phyloP scores from a whole-genome alignment of 116 monocot genomes.

The Phalaenopsis hybrid region DNA sequence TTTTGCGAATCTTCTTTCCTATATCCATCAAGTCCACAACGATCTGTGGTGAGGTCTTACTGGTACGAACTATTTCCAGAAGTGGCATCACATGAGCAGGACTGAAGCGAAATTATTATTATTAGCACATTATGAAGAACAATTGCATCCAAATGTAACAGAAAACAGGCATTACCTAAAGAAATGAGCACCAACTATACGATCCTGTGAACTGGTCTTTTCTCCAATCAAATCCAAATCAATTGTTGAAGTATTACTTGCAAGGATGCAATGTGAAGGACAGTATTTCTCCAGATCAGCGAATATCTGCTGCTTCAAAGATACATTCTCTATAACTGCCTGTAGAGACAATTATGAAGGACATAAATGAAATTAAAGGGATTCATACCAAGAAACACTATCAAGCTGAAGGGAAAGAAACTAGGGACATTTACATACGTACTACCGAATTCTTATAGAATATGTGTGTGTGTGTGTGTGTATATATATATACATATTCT shows the following conservation, averaged over 20 bases:
- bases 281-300: slow-evolving; percentile 52
- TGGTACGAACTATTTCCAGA: slow-evolving; percentile 55
- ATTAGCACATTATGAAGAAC: slow-evolving; percentile 4
- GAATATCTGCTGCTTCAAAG: slow-evolving; percentile 60
- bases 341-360: slow-evolving; percentile 4
- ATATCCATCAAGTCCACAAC: slow-evolving; percentile 42
- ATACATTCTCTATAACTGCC: slow-evolving; percentile 52
- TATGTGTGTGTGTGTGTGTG: too few species aligned
- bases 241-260: slow-evolving; percentile 54
- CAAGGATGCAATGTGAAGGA: slow-evolving; percentile 43
- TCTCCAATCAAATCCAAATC: slow-evolving; percentile 58
- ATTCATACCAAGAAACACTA: neutral
- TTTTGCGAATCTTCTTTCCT: slow-evolving; percentile 56
- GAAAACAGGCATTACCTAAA: slow-evolving; percentile 32
- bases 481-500: too few species aligned
- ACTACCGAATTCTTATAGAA: too few species aligned
- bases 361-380: neutral
- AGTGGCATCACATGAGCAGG: slow-evolving; percentile 71
- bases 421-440: neutral
- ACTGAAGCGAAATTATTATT: slow-evolving; percentile 24
- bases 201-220: slow-evolving; percentile 42
- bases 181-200: slow-evolving; percentile 57
- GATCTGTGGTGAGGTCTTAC: slow-evolving; percentile 47
- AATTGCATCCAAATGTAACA: neutral
- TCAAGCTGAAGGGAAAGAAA: neutral